Percentiles rank a stretch among this genome's conserved stretches.
phyloP scores from a whole-genome alignment of 2,329 filamentous ascomycete genomes.

The Cladophialophora yegresii region DNA sequence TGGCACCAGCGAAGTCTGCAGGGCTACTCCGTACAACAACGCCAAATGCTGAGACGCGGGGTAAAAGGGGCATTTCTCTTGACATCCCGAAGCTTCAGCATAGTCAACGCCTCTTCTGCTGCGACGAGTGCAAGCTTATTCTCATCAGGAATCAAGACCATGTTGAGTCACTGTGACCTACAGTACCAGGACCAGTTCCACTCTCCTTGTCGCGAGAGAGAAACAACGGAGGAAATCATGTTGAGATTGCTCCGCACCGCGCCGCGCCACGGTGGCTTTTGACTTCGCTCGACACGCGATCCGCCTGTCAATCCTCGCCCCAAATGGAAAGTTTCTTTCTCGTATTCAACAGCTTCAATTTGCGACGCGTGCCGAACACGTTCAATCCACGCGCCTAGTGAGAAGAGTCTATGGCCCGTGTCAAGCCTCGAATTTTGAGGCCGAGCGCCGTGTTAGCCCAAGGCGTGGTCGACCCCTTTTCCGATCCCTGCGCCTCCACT shows the following conservation, averaged over 20 bases:
- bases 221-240: background rate
- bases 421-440: background rate
- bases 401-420: background rate
- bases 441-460: constrained; percentile 8
- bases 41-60: background rate
- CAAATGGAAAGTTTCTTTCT: constrained; percentile 6
- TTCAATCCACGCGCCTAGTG: background rate
- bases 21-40: background rate
- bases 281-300: background rate
- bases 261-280: constrained; percentile 8
- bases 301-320: background rate
- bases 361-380: background rate
- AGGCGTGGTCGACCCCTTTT: constrained; percentile 1
- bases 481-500: background rate
- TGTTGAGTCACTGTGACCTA: background rate
- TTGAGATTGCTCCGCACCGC: background rate
- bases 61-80: background rate
- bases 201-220: background rate
- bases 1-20: background rate
- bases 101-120: background rate
- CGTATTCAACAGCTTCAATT: constrained; percentile 10
- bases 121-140: background rate
- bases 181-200: background rate
- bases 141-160: background rate
- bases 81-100: background rate